Percentiles rank a stretch among this genome's conserved stretches.
Evolutionary conservation across 2,329 filamentous ascomycete species (phyloP).

Genomic region (Fusarium pseudograminearum): DNA sequence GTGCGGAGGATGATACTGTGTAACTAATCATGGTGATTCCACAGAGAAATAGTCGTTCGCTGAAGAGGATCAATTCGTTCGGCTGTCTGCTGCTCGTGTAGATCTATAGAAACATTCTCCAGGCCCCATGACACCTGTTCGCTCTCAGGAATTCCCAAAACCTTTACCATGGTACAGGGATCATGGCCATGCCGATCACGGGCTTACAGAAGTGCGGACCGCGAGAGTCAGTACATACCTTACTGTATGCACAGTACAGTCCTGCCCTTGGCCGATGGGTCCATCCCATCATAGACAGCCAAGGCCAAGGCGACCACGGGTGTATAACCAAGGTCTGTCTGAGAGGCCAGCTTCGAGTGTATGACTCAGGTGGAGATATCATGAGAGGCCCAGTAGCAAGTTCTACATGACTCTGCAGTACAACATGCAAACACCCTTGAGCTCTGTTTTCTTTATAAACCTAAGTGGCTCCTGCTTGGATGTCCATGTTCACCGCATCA

Average conservation of each 20-base stretch:
- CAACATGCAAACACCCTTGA: slow-evolving; percentile 21
- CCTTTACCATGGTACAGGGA: slow-evolving; percentile 20
- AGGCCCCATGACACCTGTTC: neutral
- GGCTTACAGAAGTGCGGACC: slow-evolving; percentile 13
- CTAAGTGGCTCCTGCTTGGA: slow-evolving; percentile 14
- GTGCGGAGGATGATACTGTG: neutral
- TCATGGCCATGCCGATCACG: slow-evolving; percentile 7
- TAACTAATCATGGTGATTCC: neutral
- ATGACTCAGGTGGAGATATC: slow-evolving; percentile 31
- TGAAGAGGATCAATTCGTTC: neutral
- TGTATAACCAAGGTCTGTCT: slow-evolving; percentile 12
- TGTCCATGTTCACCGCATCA: slow-evolving; percentile 2
- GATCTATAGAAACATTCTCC: neutral
- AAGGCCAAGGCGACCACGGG: slow-evolving; percentile 9
- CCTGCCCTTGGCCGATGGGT: slow-evolving; percentile 8
- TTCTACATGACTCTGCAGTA: slow-evolving; percentile 36
- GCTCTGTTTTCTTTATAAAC: slow-evolving; percentile 36
- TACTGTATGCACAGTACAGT: slow-evolving; percentile 5
- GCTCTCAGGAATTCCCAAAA: neutral
- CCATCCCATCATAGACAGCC: slow-evolving; percentile 21
- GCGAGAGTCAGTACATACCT: slow-evolving; percentile 7
- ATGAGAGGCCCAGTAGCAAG: slow-evolving; percentile 19
- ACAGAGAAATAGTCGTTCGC: neutral
- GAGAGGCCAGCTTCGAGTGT: slow-evolving; percentile 6
- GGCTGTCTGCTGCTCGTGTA: neutral